phyloP scores from a whole-genome alignment of 805 yeast species.

The Candida saitoana region DNA sequence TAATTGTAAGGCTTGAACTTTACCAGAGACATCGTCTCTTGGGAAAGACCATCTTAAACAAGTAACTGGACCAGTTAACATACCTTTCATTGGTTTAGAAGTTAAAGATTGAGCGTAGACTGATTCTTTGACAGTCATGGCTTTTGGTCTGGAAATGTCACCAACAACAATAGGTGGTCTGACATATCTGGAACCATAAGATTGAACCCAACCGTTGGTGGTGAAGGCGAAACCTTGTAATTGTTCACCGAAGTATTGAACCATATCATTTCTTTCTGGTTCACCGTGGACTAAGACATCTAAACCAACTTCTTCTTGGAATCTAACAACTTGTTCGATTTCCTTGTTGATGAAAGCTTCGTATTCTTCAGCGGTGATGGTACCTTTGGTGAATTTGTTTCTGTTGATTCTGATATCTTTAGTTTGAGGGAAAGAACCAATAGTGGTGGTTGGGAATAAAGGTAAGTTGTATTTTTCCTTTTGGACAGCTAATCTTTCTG shows the following conservation, averaged over 20 bases:
- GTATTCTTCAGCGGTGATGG: slow-evolving; percentile 90
- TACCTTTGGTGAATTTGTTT: slow-evolving; percentile 97
- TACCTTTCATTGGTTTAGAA: slow-evolving; percentile 97
- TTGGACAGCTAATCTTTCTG: slow-evolving; percentile 83
- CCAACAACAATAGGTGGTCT: slow-evolving; percentile 99
- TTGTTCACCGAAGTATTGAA: slow-evolving; percentile 99
- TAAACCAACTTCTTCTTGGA: slow-evolving; percentile 98
- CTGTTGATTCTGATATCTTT: slow-evolving; percentile 98
- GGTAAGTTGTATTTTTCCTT: slow-evolving; percentile 87
- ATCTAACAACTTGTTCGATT: slow-evolving; percentile 91
- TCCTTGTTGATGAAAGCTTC: slow-evolving; percentile 95
- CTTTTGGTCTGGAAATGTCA: slow-evolving; percentile 96
- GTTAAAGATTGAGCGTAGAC: slow-evolving; percentile 98
- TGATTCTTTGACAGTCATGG: slow-evolving; percentile 99
- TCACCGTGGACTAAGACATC: slow-evolving; percentile 99
- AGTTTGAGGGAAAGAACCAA: slow-evolving; percentile 99
- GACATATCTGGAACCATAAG: slow-evolving; percentile 99
- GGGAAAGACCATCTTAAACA: slow-evolving; percentile 99
- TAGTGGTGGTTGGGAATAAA: slow-evolving; percentile 99
- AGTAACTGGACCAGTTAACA: slow-evolving; percentile 99
- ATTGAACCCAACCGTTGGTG: slow-evolving; percentile 99
- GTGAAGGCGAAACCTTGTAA: slow-evolving; percentile 98
- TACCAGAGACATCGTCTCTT: slow-evolving; percentile 93
- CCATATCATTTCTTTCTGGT: slow-evolving; percentile 99
- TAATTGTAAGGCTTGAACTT: slow-evolving; percentile 93